Evolutionary conservation across 805 yeast genomes (phyloP).

Genomic region (Candida coleopterorum): DNA sequence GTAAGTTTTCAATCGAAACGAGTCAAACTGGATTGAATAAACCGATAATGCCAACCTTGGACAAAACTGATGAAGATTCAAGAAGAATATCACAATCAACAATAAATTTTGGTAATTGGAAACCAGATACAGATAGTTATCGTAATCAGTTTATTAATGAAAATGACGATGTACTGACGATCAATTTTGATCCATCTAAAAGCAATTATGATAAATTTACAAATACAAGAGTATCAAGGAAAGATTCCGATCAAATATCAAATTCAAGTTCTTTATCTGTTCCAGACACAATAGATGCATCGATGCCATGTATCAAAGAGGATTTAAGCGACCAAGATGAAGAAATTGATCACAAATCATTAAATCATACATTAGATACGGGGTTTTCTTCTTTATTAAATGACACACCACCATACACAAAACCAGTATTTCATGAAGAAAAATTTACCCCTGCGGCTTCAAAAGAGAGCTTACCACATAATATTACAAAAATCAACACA

Average conservation of each 20-base stretch:
- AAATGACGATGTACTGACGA: constrained; percentile 34
- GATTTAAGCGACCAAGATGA: constrained; percentile 18
- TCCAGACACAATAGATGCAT: constrained; percentile 37
- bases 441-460: constrained; percentile 22
- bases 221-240: constrained; percentile 16
- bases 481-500: background rate
- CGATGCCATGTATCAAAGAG: constrained; percentile 34
- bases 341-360: constrained; percentile 9
- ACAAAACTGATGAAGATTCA: constrained; percentile 8
- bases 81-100: constrained; percentile 33
- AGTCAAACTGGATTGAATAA: constrained; percentile 2
- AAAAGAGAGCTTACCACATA: constrained; percentile 8
- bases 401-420: constrained; percentile 15
- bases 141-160: constrained; percentile 47
- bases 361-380: constrained; percentile 2
- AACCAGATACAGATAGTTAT: constrained; percentile 49
- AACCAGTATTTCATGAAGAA: constrained; percentile 20
- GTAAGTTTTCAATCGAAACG: constrained; percentile 19
- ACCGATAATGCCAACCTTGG: background rate
- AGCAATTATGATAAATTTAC: constrained; percentile 25
- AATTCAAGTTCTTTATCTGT: constrained; percentile 27
- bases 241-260: constrained; percentile 16
- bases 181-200: constrained; percentile 19
- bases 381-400: constrained; percentile 22
- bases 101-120: constrained; percentile 52